phyloP scores from a whole-genome alignment of 306 rosid species.

The Casuarina equisetifolia region DNA sequence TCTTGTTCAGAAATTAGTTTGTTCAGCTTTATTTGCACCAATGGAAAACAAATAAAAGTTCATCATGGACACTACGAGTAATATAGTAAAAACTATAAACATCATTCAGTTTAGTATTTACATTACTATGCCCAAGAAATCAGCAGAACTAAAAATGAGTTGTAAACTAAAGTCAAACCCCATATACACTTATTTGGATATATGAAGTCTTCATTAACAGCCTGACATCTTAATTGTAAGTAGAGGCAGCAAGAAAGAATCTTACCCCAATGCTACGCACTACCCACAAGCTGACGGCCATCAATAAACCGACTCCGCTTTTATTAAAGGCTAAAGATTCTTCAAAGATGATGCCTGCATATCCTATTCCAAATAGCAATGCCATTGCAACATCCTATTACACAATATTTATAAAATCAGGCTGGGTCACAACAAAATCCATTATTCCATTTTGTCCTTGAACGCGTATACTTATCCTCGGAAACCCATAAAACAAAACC shows the following conservation, averaged over 20 bases:
- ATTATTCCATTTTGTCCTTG: background rate
- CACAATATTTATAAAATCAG: conserved; percentile 19
- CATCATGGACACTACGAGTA: background rate
- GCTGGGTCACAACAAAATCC: conserved; percentile 12
- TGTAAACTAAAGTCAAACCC: background rate
- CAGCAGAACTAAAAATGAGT: background rate
- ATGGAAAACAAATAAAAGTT: background rate
- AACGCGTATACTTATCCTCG: conserved; percentile 8
- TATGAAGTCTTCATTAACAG: background rate
- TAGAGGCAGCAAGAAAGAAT: conserved; percentile 15
- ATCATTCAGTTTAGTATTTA: background rate
- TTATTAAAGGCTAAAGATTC: conserved; percentile 93
- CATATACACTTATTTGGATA: background rate
- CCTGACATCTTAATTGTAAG: background rate
- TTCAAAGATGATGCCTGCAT: conserved; percentile 95
- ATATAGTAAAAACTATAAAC: background rate
- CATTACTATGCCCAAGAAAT: background rate
- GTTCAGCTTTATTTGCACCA: background rate
- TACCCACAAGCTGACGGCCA: conserved; percentile 97
- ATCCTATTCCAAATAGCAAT: conserved; percentile 83
- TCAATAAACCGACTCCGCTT: conserved; percentile 91
- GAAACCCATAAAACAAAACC: conserved; percentile 17
- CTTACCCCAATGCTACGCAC: conserved; percentile 90
- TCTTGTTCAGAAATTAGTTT: background rate
- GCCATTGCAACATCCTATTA: conserved; percentile 90